Evolutionary conservation across 176 grass and related monocot genomes (phyloP), one percentile per base, ranked within the genome.

Genomic region (Elaeis guineensis): DNA sequence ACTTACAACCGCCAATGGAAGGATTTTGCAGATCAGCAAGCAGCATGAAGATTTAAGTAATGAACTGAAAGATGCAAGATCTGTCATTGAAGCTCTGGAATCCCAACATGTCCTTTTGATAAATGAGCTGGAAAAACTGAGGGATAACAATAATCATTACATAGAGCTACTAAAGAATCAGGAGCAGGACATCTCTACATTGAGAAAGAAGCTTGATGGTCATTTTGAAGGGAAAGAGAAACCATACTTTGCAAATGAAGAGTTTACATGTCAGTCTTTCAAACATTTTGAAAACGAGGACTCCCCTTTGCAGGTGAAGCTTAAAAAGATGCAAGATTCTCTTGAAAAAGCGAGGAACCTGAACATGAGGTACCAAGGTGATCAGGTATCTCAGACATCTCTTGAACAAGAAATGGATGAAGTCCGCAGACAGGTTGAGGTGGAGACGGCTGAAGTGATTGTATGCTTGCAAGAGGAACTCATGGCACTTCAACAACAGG

Each of bases 241-340:
- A 52, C 3, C 14, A 52, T 64, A 56, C 19, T 61, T 75, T 26
- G 50, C 25, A 29, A 78, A 65, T 55, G 81, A 61, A 53, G 86
- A 90, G 44, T 55, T 63, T 9, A 92, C 49, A 69, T 18, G 55
- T 61, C 69, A 79, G 64, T 57, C 75, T 54, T 18, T 83, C 62
- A 82, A 75, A 69, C 66, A 57, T 74, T 70, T 58, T 16, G 73
- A 80, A 35, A 91, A 80, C 59, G 87, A 89, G 76, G 87, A 89
- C 80, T 92, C 87, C 53, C 84, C 87, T 76, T 82, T 92, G 76
- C 79, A 82, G 50, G 69, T 19, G 60, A 98, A 92, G 63, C 18
- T 98, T 59, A 98, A 82, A 85, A 98, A 61, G 69, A 92, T 98
- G 87, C 87, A 91, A 83, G 79, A 65, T 73, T 98, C 93, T 55